These are phyloP conservation scores for Candida odintsovae DNA, from an alignment of 805 yeast genomes.

Conservation along the genomic window DNA sequence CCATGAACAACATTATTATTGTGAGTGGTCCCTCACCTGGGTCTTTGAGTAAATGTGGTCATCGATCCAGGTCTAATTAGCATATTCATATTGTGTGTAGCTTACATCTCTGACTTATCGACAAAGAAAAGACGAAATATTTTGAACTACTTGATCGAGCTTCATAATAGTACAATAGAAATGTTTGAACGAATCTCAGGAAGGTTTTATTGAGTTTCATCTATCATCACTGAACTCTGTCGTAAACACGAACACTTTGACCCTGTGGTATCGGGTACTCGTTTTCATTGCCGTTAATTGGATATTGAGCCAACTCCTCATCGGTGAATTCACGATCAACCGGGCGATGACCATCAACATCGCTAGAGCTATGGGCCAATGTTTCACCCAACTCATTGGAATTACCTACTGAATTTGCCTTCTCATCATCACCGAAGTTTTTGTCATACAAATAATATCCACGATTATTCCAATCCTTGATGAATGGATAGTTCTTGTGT, in stretches of 20 bases:
- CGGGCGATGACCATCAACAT: not conserved
- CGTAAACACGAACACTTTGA: slow-evolving; percentile 6
- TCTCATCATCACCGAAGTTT: slow-evolving; percentile 12
- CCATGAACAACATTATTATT: too few relatives aligned
- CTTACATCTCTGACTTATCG: too few relatives aligned
- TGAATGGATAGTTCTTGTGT: slow-evolving; percentile 19
- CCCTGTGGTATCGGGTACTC: slow-evolving; percentile 23
- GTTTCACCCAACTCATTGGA: slow-evolving; percentile 5
- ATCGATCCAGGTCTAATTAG: too few relatives aligned
- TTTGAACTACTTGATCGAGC: too few relatives aligned
- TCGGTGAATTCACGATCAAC: slow-evolving; percentile 18
- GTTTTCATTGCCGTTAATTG: slow-evolving; percentile 10
- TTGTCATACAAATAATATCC: slow-evolving; percentile 21
- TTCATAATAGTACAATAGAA: too few relatives aligned
- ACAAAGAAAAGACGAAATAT: too few relatives aligned
- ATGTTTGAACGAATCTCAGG: not conserved
- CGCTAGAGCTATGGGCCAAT: not conserved
- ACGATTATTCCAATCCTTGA: slow-evolving; percentile 18
- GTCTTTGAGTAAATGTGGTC: too few relatives aligned
- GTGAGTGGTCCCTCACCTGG: too few relatives aligned
- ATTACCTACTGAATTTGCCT: not conserved
- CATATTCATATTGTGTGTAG: too few relatives aligned
- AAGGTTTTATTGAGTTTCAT: not conserved
- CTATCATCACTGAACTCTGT: not conserved
- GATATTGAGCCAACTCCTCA: slow-evolving; percentile 19